Evolutionary conservation across 768 basidiomycete genomes (phyloP), one percentile per base, ranked within the genome.

Genomic region (Mycena rebaudengoi): DNA sequence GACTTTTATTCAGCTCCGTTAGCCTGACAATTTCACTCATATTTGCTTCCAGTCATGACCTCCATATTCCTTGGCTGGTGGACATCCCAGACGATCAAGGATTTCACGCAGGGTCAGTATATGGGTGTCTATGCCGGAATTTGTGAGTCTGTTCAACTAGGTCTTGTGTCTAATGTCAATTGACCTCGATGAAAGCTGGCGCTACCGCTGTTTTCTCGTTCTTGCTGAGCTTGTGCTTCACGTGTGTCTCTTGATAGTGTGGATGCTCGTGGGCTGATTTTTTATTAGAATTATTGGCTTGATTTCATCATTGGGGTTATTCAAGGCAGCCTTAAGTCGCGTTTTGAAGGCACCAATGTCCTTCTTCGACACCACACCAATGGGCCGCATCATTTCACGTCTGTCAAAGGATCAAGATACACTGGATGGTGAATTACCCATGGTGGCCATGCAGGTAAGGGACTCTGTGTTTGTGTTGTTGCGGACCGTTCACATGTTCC

Each of bases 1-100:
- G 25, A 18, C 71, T 49, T 29, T n/a, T 21, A 20, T 40, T 43
- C 53, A 28, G 26, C 41, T 32, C 41, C 28, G 41, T 7, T 18
- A 29, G 13, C 53, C 26, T 55, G n/a, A 41, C 28, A 40, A 8
- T 39, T 5, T 28, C 10, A 41, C 26, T 29, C 53, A 37, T 52
- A 18, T 48, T 26, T 18, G 37, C 10, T 44, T 46, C 29, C 60
- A 85, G 90, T 91, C 26, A 86, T 82, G 0, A 88, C 84, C 64
- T 88, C 83, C 33, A 72, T 94, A 11, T 86, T 90, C 77, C 80
- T 94, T 20, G 90, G 90, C 1, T 91, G 88, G 68, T 94, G 91
- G 91, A 87, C 88, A 1, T 80, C 80, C 1, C 60, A 79, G 20
- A 83, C 77, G 16, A 83, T 92, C 13, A 62, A 68, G 14, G 82